Evolutionary conservation across 306 rosid species (phyloP).

Genomic region (Vigna nakashimae): DNA sequence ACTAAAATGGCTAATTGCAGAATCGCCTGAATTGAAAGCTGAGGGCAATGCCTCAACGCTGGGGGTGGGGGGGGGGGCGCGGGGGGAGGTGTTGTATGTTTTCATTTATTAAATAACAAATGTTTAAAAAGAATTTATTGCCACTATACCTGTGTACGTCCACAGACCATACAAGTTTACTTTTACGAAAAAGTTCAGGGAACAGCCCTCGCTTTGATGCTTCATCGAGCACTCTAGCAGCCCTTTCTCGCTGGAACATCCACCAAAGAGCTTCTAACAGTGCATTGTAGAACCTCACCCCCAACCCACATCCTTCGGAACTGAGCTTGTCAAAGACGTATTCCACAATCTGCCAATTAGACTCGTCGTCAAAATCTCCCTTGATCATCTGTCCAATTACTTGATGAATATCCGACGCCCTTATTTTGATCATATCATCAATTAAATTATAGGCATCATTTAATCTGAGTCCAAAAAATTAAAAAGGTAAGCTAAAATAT

Average conservation of each 20-base stretch:
- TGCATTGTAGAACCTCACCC: slow-evolving; percentile 84
- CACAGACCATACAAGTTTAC: slow-evolving; percentile 81
- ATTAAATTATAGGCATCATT: slow-evolving; percentile 78
- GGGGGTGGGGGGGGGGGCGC: no score
- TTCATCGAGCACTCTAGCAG: slow-evolving; percentile 89
- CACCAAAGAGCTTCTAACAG: slow-evolving; percentile 98
- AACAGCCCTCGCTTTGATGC: slow-evolving; percentile 88
- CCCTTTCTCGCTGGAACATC: slow-evolving; percentile 90
- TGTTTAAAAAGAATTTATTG: slow-evolving; percentile 33
- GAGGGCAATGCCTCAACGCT: slow-evolving; percentile 13
- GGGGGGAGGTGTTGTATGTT: slow-evolving; percentile 6
- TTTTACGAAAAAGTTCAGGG: slow-evolving; percentile 88
- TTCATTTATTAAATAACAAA: slow-evolving; percentile 37
- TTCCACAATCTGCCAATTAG: slow-evolving; percentile 99
- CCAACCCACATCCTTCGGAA: slow-evolving; percentile 85
- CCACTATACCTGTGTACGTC: slow-evolving; percentile 86
- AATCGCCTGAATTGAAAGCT: slow-evolving; percentile 18
- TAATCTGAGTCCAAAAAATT: slow-evolving; percentile 65
- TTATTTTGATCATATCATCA: slow-evolving; percentile 73
- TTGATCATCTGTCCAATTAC: slow-evolving; percentile 91
- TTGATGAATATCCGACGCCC: slow-evolving; percentile 86
- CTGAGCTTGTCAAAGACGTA: slow-evolving; percentile 93
- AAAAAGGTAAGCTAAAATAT: slow-evolving; percentile 41
- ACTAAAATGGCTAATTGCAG: slow-evolving; percentile 30
- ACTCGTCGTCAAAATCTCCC: slow-evolving; percentile 92